Conservation (phyloP, 2,329 filamentous ascomycete genomes). For the Talaromyces sp. region DNA sequence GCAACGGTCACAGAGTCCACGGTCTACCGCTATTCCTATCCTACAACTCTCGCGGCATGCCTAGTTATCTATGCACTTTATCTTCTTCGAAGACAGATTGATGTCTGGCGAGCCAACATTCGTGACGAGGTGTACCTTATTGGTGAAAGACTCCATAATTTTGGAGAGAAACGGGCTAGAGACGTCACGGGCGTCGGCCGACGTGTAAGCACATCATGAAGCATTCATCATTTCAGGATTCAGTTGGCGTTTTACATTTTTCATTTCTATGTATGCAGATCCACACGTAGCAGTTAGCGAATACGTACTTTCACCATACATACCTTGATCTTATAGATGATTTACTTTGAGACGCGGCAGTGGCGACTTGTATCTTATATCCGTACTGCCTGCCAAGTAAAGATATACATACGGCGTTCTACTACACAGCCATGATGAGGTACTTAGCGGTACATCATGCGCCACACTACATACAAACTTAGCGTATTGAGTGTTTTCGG, state of each 20-base stretch:
- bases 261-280: background rate
- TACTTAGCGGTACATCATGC: background rate
- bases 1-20: conserved; percentile 31
- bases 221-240: background rate
- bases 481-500: background rate
- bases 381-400: no score
- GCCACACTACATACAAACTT: background rate
- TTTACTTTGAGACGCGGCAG: no score
- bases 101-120: conserved; percentile 73
- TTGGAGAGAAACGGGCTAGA: conserved; percentile 56
- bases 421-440: background rate
- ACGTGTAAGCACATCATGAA: conserved; percentile 33
- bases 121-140: conserved; percentile 95
- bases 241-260: background rate
- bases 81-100: conserved; percentile 51
- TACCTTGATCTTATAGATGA: no score
- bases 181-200: conserved; percentile 34
- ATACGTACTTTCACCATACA: no score
- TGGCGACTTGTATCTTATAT: no score
- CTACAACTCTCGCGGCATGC: conserved; percentile 53
- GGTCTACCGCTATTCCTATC: conserved; percentile 69
- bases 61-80: conserved; percentile 44
- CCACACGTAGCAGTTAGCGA: no score
- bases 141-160: conserved; percentile 91
- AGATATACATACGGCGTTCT: no score